Conservation (phyloP, 768 basidiomycete species). For the Tulasnella sp. region DNA sequence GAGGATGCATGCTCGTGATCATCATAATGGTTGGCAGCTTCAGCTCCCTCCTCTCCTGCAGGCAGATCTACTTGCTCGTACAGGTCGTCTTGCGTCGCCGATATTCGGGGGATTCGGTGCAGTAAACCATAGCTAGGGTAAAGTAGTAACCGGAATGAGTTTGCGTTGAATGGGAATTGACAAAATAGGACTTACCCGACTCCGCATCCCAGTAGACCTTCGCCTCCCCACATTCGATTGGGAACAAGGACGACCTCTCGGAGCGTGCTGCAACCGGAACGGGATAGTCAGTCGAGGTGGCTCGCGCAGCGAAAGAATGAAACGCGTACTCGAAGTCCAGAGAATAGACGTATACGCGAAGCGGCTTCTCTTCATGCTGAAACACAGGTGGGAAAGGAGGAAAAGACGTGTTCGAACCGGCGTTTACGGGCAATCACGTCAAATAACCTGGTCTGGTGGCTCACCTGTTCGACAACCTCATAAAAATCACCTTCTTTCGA, state of each 20-base stretch:
- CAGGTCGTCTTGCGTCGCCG: slow-evolving; percentile 40
- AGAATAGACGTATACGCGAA: slow-evolving; percentile 94
- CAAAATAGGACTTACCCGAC: slow-evolving; percentile 65
- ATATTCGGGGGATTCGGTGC: slow-evolving; percentile 82
- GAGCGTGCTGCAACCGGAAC: slow-evolving; percentile 56
- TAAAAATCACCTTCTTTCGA: slow-evolving; percentile 94
- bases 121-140: slow-evolving; percentile 73
- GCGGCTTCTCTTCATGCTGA: slow-evolving; percentile 88
- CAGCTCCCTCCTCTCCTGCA: slow-evolving; percentile 38
- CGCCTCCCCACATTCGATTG: slow-evolving; percentile 96
- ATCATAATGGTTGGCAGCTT: slow-evolving; percentile 52
- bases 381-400: neutral
- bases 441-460: slow-evolving; percentile 31
- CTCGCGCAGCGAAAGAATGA: neutral
- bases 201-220: slow-evolving; percentile 90
- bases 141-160: slow-evolving; percentile 20
- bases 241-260: slow-evolving; percentile 93
- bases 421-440: neutral
- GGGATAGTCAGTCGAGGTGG: slow-evolving; percentile 22
- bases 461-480: slow-evolving; percentile 85
- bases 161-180: neutral
- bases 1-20: slow-evolving; percentile 5
- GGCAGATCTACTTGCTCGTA: slow-evolving; percentile 41
- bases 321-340: slow-evolving; percentile 86
- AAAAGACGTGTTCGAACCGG: neutral